A percentile compares a stretch with the other conserved stretches of the same genome.
phyloP scores from a whole-genome alignment of 2,329 filamentous ascomycete genomes.

The Colletotrichum paranaense region DNA sequence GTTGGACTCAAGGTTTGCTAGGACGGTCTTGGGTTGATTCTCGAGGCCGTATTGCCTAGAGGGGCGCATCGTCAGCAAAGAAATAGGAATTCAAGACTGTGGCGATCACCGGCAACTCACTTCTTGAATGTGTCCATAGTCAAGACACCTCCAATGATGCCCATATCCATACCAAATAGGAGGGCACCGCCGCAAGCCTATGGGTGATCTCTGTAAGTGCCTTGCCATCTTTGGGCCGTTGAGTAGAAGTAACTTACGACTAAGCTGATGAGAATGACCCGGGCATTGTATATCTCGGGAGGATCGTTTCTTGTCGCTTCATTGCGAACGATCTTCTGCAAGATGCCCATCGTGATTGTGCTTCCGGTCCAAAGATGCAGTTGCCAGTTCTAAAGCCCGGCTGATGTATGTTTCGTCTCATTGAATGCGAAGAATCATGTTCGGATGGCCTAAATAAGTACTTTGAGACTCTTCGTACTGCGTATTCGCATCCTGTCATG shows the following conservation, averaged over 20 bases:
- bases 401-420: no score
- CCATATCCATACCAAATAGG: constrained; percentile 41
- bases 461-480: no score
- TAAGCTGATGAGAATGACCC: neutral
- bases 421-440: no score
- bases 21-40: neutral
- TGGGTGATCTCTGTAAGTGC: no score
- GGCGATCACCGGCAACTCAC: neutral
- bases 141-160: constrained; percentile 43
- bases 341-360: constrained; percentile 13
- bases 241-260: no score
- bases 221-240: no score
- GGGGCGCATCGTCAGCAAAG: constrained; percentile 34
- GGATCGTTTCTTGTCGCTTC: constrained; percentile 35
- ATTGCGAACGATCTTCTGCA: constrained; percentile 35
- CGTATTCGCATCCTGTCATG: no score
- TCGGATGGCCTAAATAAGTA: no score
- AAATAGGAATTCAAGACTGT: neutral
- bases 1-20: constrained; percentile 39
- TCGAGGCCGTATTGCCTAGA: constrained; percentile 33
- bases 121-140: constrained; percentile 39
- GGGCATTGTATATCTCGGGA: constrained; percentile 34
- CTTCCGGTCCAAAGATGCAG: no score
- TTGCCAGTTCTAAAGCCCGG: no score
- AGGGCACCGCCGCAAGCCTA: constrained; percentile 31